Conservation (phyloP, 148 eudicot species). For the Amaranthus cruentus region DNA sequence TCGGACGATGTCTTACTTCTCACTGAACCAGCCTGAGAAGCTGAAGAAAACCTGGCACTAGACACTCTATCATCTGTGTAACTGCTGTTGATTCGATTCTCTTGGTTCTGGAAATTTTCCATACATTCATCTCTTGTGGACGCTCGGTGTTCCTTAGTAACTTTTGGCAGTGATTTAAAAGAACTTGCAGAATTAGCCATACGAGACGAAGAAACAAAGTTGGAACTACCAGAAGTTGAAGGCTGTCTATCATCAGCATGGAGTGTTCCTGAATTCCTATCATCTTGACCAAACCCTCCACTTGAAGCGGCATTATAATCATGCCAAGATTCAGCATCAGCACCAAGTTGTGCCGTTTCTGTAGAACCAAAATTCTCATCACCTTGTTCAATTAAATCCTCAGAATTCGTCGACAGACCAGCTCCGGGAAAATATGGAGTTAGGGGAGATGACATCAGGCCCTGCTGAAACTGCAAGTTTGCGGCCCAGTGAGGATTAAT, state of each 20-base stretch:
- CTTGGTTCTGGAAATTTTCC: constrained; percentile 33
- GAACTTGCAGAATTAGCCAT: constrained; percentile 35
- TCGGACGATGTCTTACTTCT: constrained; percentile 78
- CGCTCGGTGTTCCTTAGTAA: constrained; percentile 38
- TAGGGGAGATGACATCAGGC: constrained; percentile 45
- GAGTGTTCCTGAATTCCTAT: constrained; percentile 33
- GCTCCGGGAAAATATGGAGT: constrained; percentile 49
- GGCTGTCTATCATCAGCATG: constrained; percentile 44
- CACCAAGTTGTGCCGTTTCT: constrained; percentile 40
- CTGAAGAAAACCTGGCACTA: constrained; percentile 55
- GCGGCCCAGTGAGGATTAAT: constrained; percentile 55
- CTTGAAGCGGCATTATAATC: constrained; percentile 43
- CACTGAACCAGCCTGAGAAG: constrained; percentile 50
- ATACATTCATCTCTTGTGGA: constrained; percentile 26
- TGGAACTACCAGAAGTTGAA: constrained; percentile 29
- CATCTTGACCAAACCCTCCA: constrained; percentile 40
- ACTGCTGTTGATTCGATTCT: constrained; percentile 36
- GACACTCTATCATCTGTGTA: constrained; percentile 57
- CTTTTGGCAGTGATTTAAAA: constrained; percentile 37
- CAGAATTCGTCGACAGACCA: constrained; percentile 40
- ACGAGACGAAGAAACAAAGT: constrained; percentile 38
- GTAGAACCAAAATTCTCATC: constrained; percentile 39
- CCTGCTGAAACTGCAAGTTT: constrained; percentile 60
- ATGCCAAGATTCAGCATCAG: constrained; percentile 52
- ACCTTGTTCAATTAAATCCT: constrained; percentile 30